Base-by-base conservation (phyloP, 2,329 filamentous ascomycete genomes). In the Colletotrichum phormii region DNA sequence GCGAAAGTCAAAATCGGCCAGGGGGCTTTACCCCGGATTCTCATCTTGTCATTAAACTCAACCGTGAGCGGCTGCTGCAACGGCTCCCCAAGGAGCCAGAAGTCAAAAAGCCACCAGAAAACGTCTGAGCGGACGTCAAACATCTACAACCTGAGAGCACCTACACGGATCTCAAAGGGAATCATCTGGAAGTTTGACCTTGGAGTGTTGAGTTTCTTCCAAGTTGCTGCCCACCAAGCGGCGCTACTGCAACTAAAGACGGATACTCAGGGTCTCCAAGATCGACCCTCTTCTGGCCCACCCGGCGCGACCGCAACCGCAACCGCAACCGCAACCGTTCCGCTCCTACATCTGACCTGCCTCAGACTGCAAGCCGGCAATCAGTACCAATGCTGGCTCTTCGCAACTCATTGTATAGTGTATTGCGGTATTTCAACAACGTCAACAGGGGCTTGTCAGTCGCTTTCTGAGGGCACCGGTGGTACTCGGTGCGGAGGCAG, bases 311-410 rank as follows among this genome's bases (percentile, higher is more conserved):
- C 46, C 26, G 18, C 49, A 53, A 24, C 12, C 26, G 11, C 62
- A 53, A 26, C 46, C 26, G 18, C 49, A 53, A 24, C 12, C 26
- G 11, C 62, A 53, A 24, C 6, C 54, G 18, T 59, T 79, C 78
- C 83, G 59, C 80, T 82, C 46, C 80, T 29, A 29, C 24, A 33
- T 42, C n/a, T 60, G n/a, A 54, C 31, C 11, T 71, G 24, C 26
- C 37, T 35, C 61, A 18, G 29, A 26, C 15, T 46, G 26, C 4
- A 35, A 35, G 26, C 35, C 12, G 22, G 46, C 37, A 42, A 42
- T 31, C 11, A 18, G 7, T 35, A 11, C n/a, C 18, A 37, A 22
- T 18, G 80, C 81, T 18, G 79, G 76, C 35, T 22, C 15, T 49
- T 22, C 8, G 42, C 22, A 33, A n/a, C 29, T 29, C 13, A 26